These are phyloP conservation scores for Saccharomycopsis crataegensis DNA, from an alignment of 1,139 yeast species.

Conservation along the genomic window DNA sequence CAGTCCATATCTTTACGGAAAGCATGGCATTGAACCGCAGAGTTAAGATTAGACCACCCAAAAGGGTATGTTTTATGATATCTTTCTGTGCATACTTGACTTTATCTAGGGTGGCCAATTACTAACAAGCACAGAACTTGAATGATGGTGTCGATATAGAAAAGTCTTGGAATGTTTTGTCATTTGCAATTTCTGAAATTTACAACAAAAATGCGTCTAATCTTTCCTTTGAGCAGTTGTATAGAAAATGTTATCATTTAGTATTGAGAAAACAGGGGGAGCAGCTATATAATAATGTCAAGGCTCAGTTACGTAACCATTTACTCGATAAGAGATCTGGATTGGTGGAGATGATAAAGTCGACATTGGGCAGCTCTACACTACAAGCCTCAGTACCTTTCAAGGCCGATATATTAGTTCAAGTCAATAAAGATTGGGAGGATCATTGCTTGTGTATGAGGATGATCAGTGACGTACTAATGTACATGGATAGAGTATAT, in stretches of 20 bases:
- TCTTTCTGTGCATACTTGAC: constrained; percentile 15
- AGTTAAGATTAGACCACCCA: constrained; percentile 70
- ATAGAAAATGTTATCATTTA: constrained; percentile 71
- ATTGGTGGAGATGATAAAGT: constrained; percentile 19
- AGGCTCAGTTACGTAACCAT: constrained; percentile 43
- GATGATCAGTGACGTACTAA: constrained; percentile 76
- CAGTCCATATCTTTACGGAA: background rate
- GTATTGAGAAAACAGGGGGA: constrained; percentile 73
- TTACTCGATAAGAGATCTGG: constrained; percentile 31
- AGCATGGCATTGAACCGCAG: constrained; percentile 27
- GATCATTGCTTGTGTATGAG: constrained; percentile 71
- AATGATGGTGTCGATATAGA: constrained; percentile 48
- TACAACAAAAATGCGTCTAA: constrained; percentile 67
- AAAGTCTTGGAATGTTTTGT: constrained; percentile 60
- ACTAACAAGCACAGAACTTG: constrained; percentile 21
- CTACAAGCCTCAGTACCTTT: background rate
- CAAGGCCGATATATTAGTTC: constrained; percentile 36
- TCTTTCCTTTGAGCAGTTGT: constrained; percentile 77
- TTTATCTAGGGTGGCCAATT: constrained; percentile 6
- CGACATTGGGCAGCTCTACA: background rate
- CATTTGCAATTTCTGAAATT: constrained; percentile 73
- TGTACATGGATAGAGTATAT: constrained; percentile 81
- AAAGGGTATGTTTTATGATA: constrained; percentile 34
- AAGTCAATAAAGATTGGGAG: constrained; percentile 56
- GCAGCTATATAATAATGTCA: constrained; percentile 58